Base-by-base conservation (phyloP, 768 basidiomycete species). In the Lanmaoa pseudosensibilis region DNA sequence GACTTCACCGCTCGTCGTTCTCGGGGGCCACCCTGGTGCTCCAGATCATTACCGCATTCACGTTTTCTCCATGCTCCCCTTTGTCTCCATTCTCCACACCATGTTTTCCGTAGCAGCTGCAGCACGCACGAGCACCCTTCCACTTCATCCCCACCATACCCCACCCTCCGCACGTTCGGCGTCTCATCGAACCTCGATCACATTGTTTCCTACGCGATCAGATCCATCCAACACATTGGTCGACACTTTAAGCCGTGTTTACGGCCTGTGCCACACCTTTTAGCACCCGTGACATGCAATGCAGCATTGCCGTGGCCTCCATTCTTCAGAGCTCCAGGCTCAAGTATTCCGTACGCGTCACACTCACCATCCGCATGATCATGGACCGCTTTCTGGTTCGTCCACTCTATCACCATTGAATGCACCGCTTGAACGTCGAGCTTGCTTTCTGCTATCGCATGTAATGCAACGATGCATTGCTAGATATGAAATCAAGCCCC, bases 401-500 rank as follows among this genome's bases (percentile, higher is more conserved):
- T 55, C 66, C 66, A 50, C 64, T 58, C 47, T 68, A 68, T 68
- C 61, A 3, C 67, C 67, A 58, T 46, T 32, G 23, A 56, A 58
- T 40, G 40, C 54, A 34, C 53, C 62, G 46, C 55, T 55, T 15
- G 27, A 43, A 51, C 49, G n/a, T 53, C 57, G 21, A 55, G 33
- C 18, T 40, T 53, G 34, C 55, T 45, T 19, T 62, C 56, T 67
- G 55, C 32, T 2, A 46, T 57, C 50, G 58, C 61, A 50, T 59
- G 58, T 48, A 45, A 56, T 15, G 40, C 64, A 55, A 57, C 59
- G 52, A 52, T 67, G 61, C 60, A 56, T 57, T 19, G 27, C 57
- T 41, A 49, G 63, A 69, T 70, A 70, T 69, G 68, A 69, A 68
- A 65, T 68, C 58, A 53, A 40, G 39, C 64, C 50, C 66, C 61